Evolutionary conservation across 202 grass and related monocot species (phyloP).

Genomic region (Panicum hallii): DNA sequence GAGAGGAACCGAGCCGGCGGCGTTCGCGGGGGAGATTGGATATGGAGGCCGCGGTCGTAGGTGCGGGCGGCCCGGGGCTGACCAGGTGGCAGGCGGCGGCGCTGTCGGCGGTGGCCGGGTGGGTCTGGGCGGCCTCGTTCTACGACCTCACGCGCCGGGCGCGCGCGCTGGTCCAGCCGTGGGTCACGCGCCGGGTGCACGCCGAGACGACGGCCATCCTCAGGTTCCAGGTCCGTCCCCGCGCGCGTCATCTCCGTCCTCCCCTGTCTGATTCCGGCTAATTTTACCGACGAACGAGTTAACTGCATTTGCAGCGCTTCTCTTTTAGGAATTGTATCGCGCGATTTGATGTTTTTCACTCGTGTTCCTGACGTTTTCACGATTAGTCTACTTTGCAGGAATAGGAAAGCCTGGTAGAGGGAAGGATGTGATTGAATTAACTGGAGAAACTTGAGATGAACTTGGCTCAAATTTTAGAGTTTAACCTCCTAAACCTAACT

Average conservation of each 20-base stretch:
- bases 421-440: neutral
- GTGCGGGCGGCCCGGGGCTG: constrained; percentile 51
- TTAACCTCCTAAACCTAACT: neutral
- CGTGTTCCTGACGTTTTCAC: neutral
- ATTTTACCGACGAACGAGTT: neutral
- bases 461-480: neutral
- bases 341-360: neutral
- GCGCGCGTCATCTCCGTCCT: neutral
- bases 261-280: neutral
- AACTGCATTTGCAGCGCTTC: neutral
- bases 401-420: neutral
- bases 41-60: constrained; percentile 43
- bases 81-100: constrained; percentile 80
- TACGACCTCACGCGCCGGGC: constrained; percentile 79
- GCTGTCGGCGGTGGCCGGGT: constrained; percentile 67
- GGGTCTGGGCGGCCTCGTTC: constrained; percentile 78
- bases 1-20: neutral
- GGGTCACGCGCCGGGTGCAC: constrained; percentile 70
- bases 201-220: constrained; percentile 70
- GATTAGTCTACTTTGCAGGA: constrained; percentile 5
- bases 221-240: constrained; percentile 67
- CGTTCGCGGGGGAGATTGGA: neutral
- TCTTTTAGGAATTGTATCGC: neutral
- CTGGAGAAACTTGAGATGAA: neutral
- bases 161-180: constrained; percentile 68